Evolutionary conservation across 2,329 filamentous ascomycete species (phyloP).

Genomic region (Trichophyton rubrum): DNA sequence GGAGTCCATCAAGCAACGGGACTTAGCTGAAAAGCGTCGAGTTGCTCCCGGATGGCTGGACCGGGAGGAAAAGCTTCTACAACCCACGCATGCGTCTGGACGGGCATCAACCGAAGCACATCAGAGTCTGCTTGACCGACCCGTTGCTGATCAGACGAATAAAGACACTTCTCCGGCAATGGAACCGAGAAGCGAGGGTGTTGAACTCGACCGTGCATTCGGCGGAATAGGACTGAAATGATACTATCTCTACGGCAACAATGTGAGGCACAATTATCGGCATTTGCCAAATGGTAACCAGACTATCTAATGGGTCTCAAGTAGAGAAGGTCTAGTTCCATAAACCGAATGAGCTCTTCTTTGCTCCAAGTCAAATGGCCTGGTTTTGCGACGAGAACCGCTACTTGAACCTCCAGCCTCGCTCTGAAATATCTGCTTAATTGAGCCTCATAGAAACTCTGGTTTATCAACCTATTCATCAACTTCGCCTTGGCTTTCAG

Average conservation of each 20-base stretch:
- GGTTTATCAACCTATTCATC: neutral
- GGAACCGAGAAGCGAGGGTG: conserved; percentile 35
- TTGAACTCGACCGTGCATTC: conserved; percentile 43
- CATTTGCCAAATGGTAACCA: neutral
- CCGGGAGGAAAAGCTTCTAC: conserved; percentile 47
- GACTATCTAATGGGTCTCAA: neutral
- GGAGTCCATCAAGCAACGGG: conserved; percentile 45
- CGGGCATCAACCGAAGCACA: conserved; percentile 12
- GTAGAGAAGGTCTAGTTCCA: too few relatives aligned
- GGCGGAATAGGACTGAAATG: conserved; percentile 37
- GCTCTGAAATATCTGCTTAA: too few relatives aligned
- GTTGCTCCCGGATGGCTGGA: conserved; percentile 55
- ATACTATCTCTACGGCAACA: conserved; percentile 8
- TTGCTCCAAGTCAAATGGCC: too few relatives aligned
- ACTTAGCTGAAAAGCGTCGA: conserved; percentile 51
- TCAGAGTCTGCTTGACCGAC: conserved; percentile 28
- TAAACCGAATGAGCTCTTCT: too few relatives aligned
- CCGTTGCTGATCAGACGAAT: conserved; percentile 21
- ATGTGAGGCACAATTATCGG: neutral
- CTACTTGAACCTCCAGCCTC: too few relatives aligned
- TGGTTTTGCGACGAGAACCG: too few relatives aligned
- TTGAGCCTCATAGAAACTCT: too few relatives aligned
- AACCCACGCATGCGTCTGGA: conserved; percentile 30
- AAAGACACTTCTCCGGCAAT: conserved; percentile 27
- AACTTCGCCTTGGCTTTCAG: too few relatives aligned